Evolutionary conservation across 148 eudicot genomes (phyloP), one percentile per base, ranked within the genome.

Genomic region (Fagopyrum homotropicum): DNA sequence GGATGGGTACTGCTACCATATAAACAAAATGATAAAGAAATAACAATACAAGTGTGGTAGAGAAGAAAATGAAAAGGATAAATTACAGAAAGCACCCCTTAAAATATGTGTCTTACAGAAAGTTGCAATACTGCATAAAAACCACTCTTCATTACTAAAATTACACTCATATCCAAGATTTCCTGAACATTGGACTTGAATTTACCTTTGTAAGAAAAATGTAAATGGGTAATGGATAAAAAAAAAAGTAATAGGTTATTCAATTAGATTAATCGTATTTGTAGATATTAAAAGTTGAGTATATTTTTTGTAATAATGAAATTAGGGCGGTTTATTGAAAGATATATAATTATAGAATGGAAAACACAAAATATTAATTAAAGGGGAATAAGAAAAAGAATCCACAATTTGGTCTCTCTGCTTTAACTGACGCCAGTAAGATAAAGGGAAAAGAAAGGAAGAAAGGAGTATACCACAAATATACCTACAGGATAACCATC

Each of bases 381-480:
- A 52, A 49, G 40, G 6, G 56, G 12, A 11, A 30, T 35, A 77
- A 72, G 7, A 4, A 10, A 3, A 82, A 82, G 81, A 87, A 81
- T 49, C 85, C 82, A 79, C 83, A 86, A 84, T 74, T 83, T 77
- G 79, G 57, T 78, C 77, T 60, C 80, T 30, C 80, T 43, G 75
- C 91, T 87, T 92, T 88, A 87, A 88, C 86, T 79, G 89, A 84
- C 86, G 83, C 88, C 78, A 80, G 81, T 47, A 82, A 75, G 79
- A 84, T 82, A 88, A 87, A 89, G 84, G 80, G 82, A 84, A 86
- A 29, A 22, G 0, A 61, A n/a, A 17, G 29, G 4, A 82, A 84
- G 60, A 4, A 64, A 6, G 6, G 44, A 63, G 69, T 63, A 43
- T 63, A 63, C 44, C 71, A 66, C 7, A 66, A 66, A 66, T 66